A percentile compares a stretch with the other conserved stretches of the same genome.
These are phyloP conservation scores for Rhizopus stolonifer DNA, from an alignment of 371 early-diverging fungal species.

Conservation along the genomic window DNA sequence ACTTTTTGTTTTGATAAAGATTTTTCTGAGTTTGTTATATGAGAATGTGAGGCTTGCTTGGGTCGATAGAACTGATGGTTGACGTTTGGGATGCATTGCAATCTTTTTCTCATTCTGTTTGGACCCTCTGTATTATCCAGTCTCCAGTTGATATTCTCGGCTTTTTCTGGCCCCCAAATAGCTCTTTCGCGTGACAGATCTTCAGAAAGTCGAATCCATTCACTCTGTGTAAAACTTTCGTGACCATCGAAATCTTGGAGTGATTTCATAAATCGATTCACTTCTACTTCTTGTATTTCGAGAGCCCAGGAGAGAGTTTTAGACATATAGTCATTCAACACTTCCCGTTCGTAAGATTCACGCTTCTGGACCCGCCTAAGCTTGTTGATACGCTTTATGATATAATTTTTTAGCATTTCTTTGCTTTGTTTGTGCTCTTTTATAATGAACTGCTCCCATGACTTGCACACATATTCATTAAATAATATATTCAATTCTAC, in stretches of 20 bases:
- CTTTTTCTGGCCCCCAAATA: constrained; percentile 56
- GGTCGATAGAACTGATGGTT: constrained; percentile 47
- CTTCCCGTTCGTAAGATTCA: constrained; percentile 46
- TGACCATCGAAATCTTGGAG: constrained; percentile 64
- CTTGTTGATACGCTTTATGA: constrained; percentile 50
- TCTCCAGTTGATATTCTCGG: constrained; percentile 55
- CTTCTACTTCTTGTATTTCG: constrained; percentile 66
- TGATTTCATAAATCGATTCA: constrained; percentile 57
- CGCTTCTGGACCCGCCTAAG: constrained; percentile 59
- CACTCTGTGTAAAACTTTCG: constrained; percentile 60
- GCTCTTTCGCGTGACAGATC: constrained; percentile 61
- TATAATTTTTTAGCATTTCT: constrained; percentile 50
- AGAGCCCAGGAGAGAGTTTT: constrained; percentile 60
- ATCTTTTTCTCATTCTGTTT: constrained; percentile 59
- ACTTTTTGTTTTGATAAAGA: neutral
- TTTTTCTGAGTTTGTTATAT: neutral
- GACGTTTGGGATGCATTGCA: constrained; percentile 34
- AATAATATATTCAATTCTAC: constrained; percentile 51
- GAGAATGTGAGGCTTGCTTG: constrained; percentile 33
- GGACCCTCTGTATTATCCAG: constrained; percentile 75
- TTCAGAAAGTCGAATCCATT: constrained; percentile 61
- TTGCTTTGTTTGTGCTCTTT: constrained; percentile 54
- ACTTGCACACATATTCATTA: constrained; percentile 54
- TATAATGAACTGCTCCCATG: constrained; percentile 60
- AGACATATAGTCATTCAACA: constrained; percentile 51